phyloP scores from a whole-genome alignment of 805 yeast genomes.

The Zygotorulaspora danielsina region DNA sequence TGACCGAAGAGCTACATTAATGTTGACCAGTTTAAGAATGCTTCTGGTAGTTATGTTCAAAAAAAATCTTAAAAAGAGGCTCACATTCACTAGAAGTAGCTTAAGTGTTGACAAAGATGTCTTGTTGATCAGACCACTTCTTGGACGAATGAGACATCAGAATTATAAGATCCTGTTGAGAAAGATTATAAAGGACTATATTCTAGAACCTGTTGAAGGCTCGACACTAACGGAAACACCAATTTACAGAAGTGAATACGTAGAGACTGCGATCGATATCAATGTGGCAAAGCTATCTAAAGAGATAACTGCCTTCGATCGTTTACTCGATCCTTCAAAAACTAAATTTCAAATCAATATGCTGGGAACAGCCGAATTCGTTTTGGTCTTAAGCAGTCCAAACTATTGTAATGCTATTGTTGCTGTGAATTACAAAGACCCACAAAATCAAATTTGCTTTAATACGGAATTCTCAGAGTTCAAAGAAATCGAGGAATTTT shows the following conservation, averaged over 20 bases:
- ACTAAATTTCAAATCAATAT: slow-evolving; percentile 21
- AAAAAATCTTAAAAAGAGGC: slow-evolving; percentile 33
- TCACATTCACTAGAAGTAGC: slow-evolving; percentile 14
- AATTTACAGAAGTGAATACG: background rate
- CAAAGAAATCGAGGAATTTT: slow-evolving; percentile 35
- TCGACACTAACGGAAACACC: slow-evolving; percentile 9
- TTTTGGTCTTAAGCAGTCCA: slow-evolving; percentile 25
- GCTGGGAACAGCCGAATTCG: slow-evolving; percentile 15
- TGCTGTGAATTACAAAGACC: slow-evolving; percentile 19
- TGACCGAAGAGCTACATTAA: slow-evolving; percentile 36
- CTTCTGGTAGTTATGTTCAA: slow-evolving; percentile 39
- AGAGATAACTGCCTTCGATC: slow-evolving; percentile 27
- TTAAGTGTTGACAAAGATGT: slow-evolving; percentile 18
- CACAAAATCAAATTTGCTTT: slow-evolving; percentile 13
- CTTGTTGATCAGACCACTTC: slow-evolving; percentile 30
- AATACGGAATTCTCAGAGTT: slow-evolving; percentile 33
- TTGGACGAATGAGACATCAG: slow-evolving; percentile 34
- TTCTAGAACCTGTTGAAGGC: slow-evolving; percentile 23
- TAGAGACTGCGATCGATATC: slow-evolving; percentile 13
- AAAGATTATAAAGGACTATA: slow-evolving; percentile 27
- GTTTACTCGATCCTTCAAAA: slow-evolving; percentile 21
- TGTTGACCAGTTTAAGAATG: slow-evolving; percentile 34
- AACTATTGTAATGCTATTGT: slow-evolving; percentile 34
- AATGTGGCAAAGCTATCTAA: slow-evolving; percentile 23
- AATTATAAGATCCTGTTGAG: slow-evolving; percentile 28